Evolutionary conservation across 495 filamentous ascomycete species (phyloP), one percentile per base, ranked within the genome.

Genomic region (Talaromyces wortmannii): DNA sequence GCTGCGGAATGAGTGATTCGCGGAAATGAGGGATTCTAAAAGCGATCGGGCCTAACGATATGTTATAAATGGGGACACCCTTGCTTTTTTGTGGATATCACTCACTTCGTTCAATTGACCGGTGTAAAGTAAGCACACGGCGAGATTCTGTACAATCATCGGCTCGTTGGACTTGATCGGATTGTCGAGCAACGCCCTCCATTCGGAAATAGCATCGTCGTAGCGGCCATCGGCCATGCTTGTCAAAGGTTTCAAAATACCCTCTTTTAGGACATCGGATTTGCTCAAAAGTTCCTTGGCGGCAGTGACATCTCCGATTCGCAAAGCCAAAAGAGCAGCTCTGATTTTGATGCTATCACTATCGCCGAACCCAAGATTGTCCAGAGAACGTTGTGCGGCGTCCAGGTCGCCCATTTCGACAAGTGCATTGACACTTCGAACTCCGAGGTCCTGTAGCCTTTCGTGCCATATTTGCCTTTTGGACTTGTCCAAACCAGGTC

Each of bases 381-480:
- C 72, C 0, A 98, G 71, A 60, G 90, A 86, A 46, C 83, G 67
- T n/a, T 67, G 79, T 2, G 92, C 94, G 7, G 84, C 86, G 50
- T 83, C 81, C 2, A 92, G 62, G 66, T 97, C 91, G 6, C 90
- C 90, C 89, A 95, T 95, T 71, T 97, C 92, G 4, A 96, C 78
- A 51, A 97, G 64, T 30, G 86, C 84, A 62, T 90, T 89, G 0
- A 85, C 92, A 8, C 89, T 88, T 48, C 86, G 68, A 8, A 96
- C 66, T 0, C 92, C 92, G 0, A 96, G 70, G 51, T 96, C 90
- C 8, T 68, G 69, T 5, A 96, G 68, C 43, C 94, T 58, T 1
- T 67, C 67, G 59, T 75, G 79, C 94, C 92, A 97, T 42, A 86
- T 58, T 49, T 72, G 64, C 11, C 71, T 69, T 32, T 79, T 78